Base-by-base conservation (phyloP, 306 rosid genomes). In the Fragaria ananassa region DNA sequence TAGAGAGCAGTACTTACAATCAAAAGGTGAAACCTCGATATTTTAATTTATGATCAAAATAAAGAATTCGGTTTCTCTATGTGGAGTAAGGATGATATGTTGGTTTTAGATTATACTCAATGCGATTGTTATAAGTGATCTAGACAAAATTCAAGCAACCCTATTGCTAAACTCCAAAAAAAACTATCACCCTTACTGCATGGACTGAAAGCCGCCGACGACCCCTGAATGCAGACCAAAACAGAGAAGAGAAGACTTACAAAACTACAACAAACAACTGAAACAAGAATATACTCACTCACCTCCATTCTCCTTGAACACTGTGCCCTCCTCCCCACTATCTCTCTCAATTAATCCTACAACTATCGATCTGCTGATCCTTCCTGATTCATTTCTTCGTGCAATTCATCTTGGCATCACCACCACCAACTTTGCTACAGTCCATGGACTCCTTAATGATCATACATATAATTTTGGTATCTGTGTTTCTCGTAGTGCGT, bases 401-500 rank as follows among this genome's bases (percentile, higher is more conserved):
- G 65, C 29, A 19, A 18, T 53, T 53, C 57, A 19, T 6, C 10
- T 25, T 51, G 23, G 21, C 58, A 18, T 9, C 58, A 51, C 58
- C 58, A 49, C 53, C 53, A 21, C 60, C 23, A 51, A 25, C 21
- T 19, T n/a, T 8, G n/a, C 15, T 21, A 2, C 23, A 3, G 63
- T 21, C 34, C 63, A 57, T 57, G 63, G 6, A 57, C 14, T 57
- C 8, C 18, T 25, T 7, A 15, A 47, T 1, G 2, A n/a, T 23
- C 7, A 9, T 2, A 21, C 35, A 58, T 37, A 31, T 27, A 21
- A 13, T 70, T 27, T 77, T 74, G 81, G 62, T 29, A 60, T 70
- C 18, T 14, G 76, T 70, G 76, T 70, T 70, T 77, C 5, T 78
- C 5, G 71, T 23, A 37, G 34, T 50, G 76, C 15, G 71, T n/a